These are phyloP conservation scores for Syzygium malaccense DNA, from an alignment of 441 rosid genomes.

Conservation along the genomic window DNA sequence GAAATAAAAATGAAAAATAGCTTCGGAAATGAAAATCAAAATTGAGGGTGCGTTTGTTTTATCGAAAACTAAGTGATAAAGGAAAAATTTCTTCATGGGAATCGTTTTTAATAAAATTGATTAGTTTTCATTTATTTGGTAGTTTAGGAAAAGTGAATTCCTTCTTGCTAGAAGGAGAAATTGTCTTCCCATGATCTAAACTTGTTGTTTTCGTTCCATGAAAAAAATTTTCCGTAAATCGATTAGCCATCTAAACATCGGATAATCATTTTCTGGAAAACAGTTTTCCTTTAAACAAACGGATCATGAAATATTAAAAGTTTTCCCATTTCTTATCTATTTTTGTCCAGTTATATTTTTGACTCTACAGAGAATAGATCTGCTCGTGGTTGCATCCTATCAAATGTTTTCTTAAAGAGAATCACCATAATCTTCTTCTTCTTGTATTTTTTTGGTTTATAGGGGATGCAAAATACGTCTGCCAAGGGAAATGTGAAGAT, in stretches of 20 bases:
- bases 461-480: not conserved
- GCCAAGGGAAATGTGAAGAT: not conserved
- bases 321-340: not conserved
- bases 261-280: not conserved
- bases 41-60: not conserved
- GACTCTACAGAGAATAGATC: not conserved
- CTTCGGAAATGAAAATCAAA: not conserved
- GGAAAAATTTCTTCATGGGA: rapidly evolving
- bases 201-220: not conserved
- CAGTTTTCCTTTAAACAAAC: not conserved
- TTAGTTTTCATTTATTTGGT: not conserved
- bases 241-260: too few species aligned
- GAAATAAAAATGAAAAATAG: not conserved
- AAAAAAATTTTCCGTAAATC: not conserved
- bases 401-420: not conserved
- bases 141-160: not conserved
- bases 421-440: not conserved
- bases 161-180: not conserved
- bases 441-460: not conserved
- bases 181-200: not conserved
- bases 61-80: not conserved
- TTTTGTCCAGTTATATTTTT: not conserved
- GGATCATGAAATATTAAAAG: not conserved
- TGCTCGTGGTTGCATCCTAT: not conserved
- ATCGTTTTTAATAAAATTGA: not conserved